phyloP scores from a whole-genome alignment of 2,329 filamentous ascomycete genomes.

The Berkeleyomyces rouxiae region DNA sequence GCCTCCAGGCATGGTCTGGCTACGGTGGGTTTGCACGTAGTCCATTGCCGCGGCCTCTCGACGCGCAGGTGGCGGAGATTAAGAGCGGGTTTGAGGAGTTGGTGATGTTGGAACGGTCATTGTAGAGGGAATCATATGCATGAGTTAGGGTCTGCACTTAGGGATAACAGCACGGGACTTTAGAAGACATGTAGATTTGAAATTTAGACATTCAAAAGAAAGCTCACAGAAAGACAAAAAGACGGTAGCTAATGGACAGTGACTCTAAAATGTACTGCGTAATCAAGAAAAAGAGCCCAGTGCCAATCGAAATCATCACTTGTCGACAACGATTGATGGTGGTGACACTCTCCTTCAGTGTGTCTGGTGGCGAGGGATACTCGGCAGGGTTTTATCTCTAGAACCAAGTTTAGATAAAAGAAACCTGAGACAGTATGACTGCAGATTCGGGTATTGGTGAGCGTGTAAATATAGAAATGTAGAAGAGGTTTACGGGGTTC shows the following conservation, averaged over 20 bases:
- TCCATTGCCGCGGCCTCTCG: conserved; percentile 23
- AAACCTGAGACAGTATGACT: no score
- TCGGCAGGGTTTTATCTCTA: no score
- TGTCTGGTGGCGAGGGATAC: no score
- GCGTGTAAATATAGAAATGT: no score
- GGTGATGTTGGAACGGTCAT: conserved; percentile 19
- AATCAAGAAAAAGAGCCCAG: background rate
- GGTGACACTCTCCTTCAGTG: background rate
- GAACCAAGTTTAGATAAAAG: no score
- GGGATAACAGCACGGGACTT: no score
- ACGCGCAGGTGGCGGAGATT: conserved; percentile 22
- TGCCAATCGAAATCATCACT: background rate
- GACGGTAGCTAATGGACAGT: background rate
- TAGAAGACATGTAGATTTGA: no score
- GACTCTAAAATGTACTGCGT: background rate
- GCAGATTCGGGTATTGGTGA: no score
- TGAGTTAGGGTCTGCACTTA: no score
- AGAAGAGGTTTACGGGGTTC: no score
- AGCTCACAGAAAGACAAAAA: no score
- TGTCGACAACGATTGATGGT: background rate
- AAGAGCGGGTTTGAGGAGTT: conserved; percentile 23
- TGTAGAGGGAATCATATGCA: background rate
- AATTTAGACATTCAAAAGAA: no score
- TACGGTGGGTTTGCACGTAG: conserved; percentile 25
- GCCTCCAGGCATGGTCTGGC: conserved; percentile 25